Base-by-base conservation (phyloP, 495 filamentous ascomycete species). In the Penicillium tannophilum region DNA sequence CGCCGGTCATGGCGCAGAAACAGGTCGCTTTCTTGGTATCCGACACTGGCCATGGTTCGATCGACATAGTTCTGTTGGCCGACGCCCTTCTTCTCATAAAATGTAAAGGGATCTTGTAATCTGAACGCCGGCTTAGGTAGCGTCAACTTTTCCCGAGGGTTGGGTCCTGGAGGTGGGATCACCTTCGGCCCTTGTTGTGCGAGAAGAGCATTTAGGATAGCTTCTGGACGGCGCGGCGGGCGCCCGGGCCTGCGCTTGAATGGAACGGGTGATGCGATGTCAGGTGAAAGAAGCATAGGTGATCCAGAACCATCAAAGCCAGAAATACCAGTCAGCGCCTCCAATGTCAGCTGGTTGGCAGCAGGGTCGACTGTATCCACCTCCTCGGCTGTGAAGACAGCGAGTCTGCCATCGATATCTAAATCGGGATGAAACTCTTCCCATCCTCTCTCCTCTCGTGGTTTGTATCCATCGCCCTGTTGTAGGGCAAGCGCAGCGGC, bases 391-490 rank as follows among this genome's bases (percentile, higher is more conserved):
- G 81, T 84, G 70, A 93, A 94, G 3, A 97, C 79, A 41, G 85
- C 84, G 50, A 98, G 86, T 17, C 79, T 83, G 28, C 80, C 81
- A 48, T 94, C 91, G 58, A 96, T 89, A 71, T 98, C 93, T 35
- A 99, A 82, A 64, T 97, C 89, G 12, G 89, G 92, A 71, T 99
- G 94, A 54, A 97, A 98, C 72, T 98, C 95, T 65, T 95, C 91
- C 90, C 93, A 99, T 14, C 90, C 90, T 55, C 93, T 87, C 73
- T 99, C 94, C 72, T 99, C 94, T 56, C 94, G 82, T 3, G 94
- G 94, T 69, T 99, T 98, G 74, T 97, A 97, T 16, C 92, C 92
- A 76, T 97, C 93, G 59, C 88, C 92, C 62, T 93, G 90, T 49
- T 91, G 91, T 24, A 91, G 84, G 24, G 91, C 91, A 39, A 90